Evolutionary conservation across 768 basidiomycete genomes (phyloP), one percentile per base, ranked within the genome.

Genomic region (Mycena metata): DNA sequence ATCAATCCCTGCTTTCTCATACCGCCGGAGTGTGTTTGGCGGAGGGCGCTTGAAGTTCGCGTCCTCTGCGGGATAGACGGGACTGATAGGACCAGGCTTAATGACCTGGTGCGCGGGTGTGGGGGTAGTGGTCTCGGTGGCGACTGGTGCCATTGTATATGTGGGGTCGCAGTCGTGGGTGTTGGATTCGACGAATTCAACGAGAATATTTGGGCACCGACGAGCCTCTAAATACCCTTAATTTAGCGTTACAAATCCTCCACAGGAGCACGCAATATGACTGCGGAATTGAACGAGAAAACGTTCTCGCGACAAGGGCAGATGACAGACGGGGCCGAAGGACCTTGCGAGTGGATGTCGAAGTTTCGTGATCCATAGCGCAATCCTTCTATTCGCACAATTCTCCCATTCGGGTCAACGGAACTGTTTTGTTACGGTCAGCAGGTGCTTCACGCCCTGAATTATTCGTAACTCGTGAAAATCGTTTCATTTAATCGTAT

Each of bases 1-100:
- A 30, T 72, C 71, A 17, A 72, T 72, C 33, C 71, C 71, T 19
- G 71, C 71, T 55, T 63, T 72, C 67, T 72, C 71, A 50, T 69
- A 69, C 9, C 71, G 71, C n/a, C 71, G 67, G 33, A 72, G 71
- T 0, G 71, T 72, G 60, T 72, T 69, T 21, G 67, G 59, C 49
- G 71, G 71, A 5, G 71, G 71, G 39, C 60, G 63, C 57, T 69
- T 69, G 64, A 72, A 72, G 67, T 45, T 71, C 36, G 52, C 63
- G 58, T 57, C 57, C 47, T 71, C 64, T 43, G 62, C 60, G 3
- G 69, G 69, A 39, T 70, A 70, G 0, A 60, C 56, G 19, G 69
- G 69, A 11, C 23, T 26, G 24, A 63, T 30, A 1, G 47, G 46
- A 17, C 64, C 60, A 2, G 59, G 64, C 45, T 71, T 70, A 11